These are phyloP conservation scores for Clonostachys solani DNA, from an alignment of 2,329 filamentous ascomycete species.

Conservation along the genomic window DNA sequence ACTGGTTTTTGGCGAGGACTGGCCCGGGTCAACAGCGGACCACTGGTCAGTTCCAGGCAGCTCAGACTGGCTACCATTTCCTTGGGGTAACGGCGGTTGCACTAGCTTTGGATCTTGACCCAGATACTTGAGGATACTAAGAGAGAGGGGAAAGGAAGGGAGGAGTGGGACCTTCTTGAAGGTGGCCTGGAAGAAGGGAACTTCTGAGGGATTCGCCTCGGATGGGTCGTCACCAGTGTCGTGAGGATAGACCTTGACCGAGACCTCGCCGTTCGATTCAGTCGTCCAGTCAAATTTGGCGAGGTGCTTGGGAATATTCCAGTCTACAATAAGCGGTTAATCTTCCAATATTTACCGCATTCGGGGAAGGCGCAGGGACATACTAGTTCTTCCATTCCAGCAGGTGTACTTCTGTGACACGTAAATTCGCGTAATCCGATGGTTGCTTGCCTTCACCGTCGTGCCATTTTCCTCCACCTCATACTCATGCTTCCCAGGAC, in stretches of 20 bases:
- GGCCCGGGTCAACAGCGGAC: conserved; percentile 28
- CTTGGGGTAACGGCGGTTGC: conserved; percentile 43
- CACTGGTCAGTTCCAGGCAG: conserved; percentile 42
- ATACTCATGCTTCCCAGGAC: conserved; percentile 38
- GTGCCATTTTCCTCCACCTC: conserved; percentile 1
- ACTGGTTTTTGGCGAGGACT: conserved; percentile 20
- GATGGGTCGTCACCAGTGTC: conserved; percentile 17
- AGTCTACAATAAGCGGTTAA: conserved; percentile 27
- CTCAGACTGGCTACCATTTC: conserved; percentile 30
- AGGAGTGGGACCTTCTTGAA: conserved; percentile 18
- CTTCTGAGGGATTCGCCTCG: conserved; percentile 15
- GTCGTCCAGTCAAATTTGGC: conserved; percentile 38
- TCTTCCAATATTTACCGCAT: not conserved
- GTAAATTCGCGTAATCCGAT: conserved; percentile 47
- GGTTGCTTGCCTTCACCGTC: conserved; percentile 21
- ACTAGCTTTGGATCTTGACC: conserved; percentile 30
- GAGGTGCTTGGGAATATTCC: conserved; percentile 53
- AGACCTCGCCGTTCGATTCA: conserved; percentile 19
- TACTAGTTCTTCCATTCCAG: conserved; percentile 48
- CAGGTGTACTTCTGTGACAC: conserved; percentile 47
- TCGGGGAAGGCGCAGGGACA: conserved; percentile 6
- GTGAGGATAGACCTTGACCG: conserved; percentile 31
- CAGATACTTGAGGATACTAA: conserved; percentile 2
- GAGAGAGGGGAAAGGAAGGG: conserved; percentile 1
- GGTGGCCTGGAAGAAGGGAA: conserved; percentile 32